Percentiles rank a stretch among this genome's conserved stretches.
Conservation (phyloP, 1,284 basidiomycete species). For the Papiliotrema fonsecae region DNA sequence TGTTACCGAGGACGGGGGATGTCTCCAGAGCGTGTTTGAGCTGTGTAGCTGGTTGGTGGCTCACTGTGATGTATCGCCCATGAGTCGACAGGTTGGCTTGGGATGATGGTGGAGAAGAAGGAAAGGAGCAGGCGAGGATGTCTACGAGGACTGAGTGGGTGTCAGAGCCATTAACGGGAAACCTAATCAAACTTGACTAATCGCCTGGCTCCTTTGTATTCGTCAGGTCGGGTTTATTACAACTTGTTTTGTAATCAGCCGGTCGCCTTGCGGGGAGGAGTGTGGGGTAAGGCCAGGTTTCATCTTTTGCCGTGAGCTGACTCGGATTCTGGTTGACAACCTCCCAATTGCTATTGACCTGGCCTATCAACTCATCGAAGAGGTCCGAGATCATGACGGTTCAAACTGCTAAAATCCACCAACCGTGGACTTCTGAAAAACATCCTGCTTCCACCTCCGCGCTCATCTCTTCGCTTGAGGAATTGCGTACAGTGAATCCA, state of each 20-base stretch:
- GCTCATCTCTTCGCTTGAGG: constrained; percentile 31
- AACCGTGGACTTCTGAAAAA: constrained; percentile 9
- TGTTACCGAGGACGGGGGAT: no score
- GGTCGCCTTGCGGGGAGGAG: not conserved
- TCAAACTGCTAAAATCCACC: not conserved
- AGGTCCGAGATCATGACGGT: not conserved
- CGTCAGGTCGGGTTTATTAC: no score
- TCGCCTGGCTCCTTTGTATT: no score
- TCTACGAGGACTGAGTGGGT: no score
- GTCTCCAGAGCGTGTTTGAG: no score
- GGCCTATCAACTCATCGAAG: no score
- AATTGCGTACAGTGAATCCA: constrained; percentile 27
- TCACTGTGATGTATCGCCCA: not conserved
- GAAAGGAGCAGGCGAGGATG: not conserved
- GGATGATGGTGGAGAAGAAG: not conserved
- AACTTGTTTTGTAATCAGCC: not conserved
- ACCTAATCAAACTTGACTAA: no score
- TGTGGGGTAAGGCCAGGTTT: not conserved
- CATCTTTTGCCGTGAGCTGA: no score
- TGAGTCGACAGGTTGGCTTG: not conserved
- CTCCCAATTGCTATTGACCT: no score
- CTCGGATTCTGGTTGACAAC: no score
- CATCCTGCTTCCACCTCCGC: constrained; percentile 28
- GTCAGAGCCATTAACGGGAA: no score
- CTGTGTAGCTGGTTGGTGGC: not conserved